Conservation (phyloP, 1,139 yeast genomes). For the Zygosaccharomyces sapae region DNA sequence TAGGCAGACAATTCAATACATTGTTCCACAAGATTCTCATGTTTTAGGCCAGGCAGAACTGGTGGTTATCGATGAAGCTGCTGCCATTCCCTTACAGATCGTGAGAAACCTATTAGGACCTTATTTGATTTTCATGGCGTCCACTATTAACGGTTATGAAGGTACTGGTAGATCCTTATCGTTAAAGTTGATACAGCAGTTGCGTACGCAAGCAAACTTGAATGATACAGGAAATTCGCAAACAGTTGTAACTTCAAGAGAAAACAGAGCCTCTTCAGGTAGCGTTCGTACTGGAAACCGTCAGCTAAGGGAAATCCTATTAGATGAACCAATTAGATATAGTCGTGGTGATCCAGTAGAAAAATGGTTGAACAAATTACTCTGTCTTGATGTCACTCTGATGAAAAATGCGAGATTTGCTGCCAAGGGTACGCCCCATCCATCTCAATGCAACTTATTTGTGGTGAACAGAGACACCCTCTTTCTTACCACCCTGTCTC, state of each 20-base stretch:
- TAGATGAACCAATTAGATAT: constrained; percentile 94
- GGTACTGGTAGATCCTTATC: constrained; percentile 98
- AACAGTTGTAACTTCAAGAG: constrained; percentile 59
- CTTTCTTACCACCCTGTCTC: constrained; percentile 94
- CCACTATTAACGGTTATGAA: constrained; percentile 97
- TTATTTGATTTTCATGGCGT: constrained; percentile 93
- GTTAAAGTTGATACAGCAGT: constrained; percentile 83
- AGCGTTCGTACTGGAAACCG: constrained; percentile 46
- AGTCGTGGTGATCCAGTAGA: constrained; percentile 98
- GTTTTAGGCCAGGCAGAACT: constrained; percentile 98
- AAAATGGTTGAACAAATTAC: constrained; percentile 85
- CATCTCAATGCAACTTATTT: constrained; percentile 82
- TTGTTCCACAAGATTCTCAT: constrained; percentile 82
- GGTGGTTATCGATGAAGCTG: constrained; percentile 96
- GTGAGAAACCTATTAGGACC: constrained; percentile 92
- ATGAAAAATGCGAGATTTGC: constrained; percentile 63
- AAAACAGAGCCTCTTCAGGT: constrained; percentile 43
- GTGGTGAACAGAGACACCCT: constrained; percentile 90
- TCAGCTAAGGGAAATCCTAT: constrained; percentile 71
- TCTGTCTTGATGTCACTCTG: constrained; percentile 86
- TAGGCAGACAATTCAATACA: constrained; percentile 95
- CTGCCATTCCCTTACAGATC: constrained; percentile 94
- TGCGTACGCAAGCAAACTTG: constrained; percentile 66
- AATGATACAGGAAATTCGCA: constrained; percentile 42
- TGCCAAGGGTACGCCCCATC: constrained; percentile 86